Conservation (phyloP, 2,329 filamentous ascomycete species). For the Mariannaea sp. region DNA sequence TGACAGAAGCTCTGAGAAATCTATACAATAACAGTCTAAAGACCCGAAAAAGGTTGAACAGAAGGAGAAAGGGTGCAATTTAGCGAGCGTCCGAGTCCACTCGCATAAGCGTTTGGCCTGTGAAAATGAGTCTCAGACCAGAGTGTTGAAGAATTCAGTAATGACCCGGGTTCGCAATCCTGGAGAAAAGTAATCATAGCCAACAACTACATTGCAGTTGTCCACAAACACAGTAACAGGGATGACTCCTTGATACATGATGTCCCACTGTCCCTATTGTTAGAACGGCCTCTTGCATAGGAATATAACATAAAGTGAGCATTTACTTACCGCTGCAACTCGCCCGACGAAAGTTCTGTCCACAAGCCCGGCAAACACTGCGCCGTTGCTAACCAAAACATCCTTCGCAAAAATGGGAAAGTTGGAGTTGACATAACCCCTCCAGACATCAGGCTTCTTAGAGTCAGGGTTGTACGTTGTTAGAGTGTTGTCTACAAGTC, state of each 20-base stretch:
- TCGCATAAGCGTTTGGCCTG: not conserved
- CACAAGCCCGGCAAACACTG: slow-evolving; percentile 35
- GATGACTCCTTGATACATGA: slow-evolving; percentile 43
- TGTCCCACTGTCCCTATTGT: slow-evolving; percentile 38
- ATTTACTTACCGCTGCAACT: slow-evolving; percentile 36
- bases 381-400: slow-evolving; percentile 34
- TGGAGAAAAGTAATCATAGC: slow-evolving; percentile 44
- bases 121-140: not conserved
- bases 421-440: slow-evolving; percentile 45
- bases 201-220: slow-evolving; percentile 41
- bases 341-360: slow-evolving; percentile 23
- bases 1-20: too few species aligned
- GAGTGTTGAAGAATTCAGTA: slow-evolving; percentile 41
- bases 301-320: not conserved
- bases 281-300: not conserved
- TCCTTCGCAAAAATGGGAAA: slow-evolving; percentile 42
- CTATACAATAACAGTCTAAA: too few species aligned
- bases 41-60: too few species aligned
- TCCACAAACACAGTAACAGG: slow-evolving; percentile 45
- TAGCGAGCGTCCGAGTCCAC: too few species aligned
- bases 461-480: slow-evolving; percentile 33
- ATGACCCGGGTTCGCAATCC: slow-evolving; percentile 37
- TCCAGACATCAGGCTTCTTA: slow-evolving; percentile 34
- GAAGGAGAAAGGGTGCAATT: too few species aligned
- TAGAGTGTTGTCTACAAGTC: slow-evolving; percentile 45